phyloP scores from a whole-genome alignment of 768 basidiomycete species.

The Tremella fuciformis region DNA sequence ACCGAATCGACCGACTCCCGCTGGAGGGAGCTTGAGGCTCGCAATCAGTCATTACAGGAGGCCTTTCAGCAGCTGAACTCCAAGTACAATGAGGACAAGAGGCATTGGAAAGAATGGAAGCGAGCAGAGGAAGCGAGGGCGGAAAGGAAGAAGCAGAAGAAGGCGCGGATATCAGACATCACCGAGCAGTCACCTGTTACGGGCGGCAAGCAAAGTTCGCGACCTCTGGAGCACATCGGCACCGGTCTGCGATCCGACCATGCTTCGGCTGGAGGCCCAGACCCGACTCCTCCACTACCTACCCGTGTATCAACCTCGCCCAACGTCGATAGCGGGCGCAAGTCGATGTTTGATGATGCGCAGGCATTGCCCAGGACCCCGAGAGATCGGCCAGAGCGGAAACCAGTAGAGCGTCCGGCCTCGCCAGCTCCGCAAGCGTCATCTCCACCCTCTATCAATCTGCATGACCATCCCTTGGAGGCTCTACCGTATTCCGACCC shows the following conservation, averaged over 20 bases:
- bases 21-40: conserved; percentile 23
- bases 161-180: conserved; percentile 9
- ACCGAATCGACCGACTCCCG: conserved; percentile 7
- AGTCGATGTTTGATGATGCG: background rate
- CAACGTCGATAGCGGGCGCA: background rate
- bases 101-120: conserved; percentile 40
- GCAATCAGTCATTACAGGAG: conserved; percentile 15
- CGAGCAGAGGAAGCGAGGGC: conserved; percentile 22
- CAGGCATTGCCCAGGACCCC: background rate
- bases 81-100: conserved; percentile 22
- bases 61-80: conserved; percentile 22
- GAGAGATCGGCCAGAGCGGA: conserved; percentile 1
- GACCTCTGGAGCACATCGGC: too few relatives aligned
- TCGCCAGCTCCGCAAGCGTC: too few relatives aligned
- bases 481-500: background rate
- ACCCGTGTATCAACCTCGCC: background rate
- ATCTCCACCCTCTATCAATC: too few relatives aligned
- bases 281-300: too few relatives aligned
- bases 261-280: too few relatives aligned
- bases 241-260: too few relatives aligned
- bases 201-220: too few relatives aligned
- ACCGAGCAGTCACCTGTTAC: too few relatives aligned
- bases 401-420: background rate
- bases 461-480: background rate
- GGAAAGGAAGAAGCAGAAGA: conserved; percentile 27